Evolutionary conservation across 2,329 filamentous ascomycete species (phyloP).

Genomic region (Ophiocordyceps australis): DNA sequence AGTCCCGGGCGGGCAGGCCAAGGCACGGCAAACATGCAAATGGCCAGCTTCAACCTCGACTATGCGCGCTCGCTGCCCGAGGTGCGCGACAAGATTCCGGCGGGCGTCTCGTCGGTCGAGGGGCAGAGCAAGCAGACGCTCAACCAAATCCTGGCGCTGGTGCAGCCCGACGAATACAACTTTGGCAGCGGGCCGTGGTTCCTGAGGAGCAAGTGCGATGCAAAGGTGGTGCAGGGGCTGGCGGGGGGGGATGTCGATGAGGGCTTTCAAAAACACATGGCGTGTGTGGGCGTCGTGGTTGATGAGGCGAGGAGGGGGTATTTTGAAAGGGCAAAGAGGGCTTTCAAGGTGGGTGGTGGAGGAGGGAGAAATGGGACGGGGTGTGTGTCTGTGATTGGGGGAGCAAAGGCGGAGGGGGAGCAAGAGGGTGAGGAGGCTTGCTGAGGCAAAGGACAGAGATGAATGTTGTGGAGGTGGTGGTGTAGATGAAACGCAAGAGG

Average conservation of each 20-base stretch:
- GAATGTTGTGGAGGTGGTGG: too few species aligned
- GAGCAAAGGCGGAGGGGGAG: too few species aligned
- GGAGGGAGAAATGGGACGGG: too few species aligned
- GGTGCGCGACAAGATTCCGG: slow-evolving; percentile 15
- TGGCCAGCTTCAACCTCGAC: slow-evolving; percentile 20
- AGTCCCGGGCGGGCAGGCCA: slow-evolving; percentile 40
- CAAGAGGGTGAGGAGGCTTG: too few species aligned
- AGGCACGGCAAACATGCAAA: slow-evolving; percentile 45
- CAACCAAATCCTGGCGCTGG: slow-evolving; percentile 22
- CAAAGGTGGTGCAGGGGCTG: slow-evolving; percentile 14
- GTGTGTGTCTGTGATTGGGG: too few species aligned
- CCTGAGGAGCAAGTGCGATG: slow-evolving; percentile 22
- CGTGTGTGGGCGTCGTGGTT: slow-evolving; percentile 21
- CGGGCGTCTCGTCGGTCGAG: slow-evolving; percentile 9
- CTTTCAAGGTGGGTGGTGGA: too few species aligned
- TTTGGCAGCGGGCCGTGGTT: slow-evolving; percentile 36
- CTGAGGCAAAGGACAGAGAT: too few species aligned
- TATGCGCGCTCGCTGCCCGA: slow-evolving; percentile 26
- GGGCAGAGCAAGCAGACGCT: slow-evolving; percentile 12
- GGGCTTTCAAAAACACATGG: slow-evolving; percentile 26
- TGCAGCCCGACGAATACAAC: slow-evolving; percentile 30
- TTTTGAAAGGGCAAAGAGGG: slow-evolving; percentile 26
- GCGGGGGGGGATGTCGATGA: slow-evolving; percentile 15
- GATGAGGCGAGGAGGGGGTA: slow-evolving; percentile 17
- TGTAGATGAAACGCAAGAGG: too few species aligned